phyloP scores from a whole-genome alignment of 2,329 filamentous ascomycete genomes.

The Fonsecaea nubica region DNA sequence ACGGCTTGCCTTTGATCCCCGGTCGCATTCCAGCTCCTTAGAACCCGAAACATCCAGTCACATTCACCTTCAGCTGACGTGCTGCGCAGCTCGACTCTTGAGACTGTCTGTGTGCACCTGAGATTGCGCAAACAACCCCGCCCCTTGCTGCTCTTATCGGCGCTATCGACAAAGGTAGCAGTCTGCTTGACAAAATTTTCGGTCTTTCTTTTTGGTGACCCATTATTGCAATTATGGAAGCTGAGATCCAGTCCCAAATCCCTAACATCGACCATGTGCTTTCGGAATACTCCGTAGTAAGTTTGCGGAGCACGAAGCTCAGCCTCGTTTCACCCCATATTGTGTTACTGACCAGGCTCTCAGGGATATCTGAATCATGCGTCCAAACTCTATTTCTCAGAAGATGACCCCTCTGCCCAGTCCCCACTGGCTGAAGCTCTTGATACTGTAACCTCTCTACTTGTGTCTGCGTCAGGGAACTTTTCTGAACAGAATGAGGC shows the following conservation, averaged over 20 bases:
- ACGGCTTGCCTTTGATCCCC: not conserved
- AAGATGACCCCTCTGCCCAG: slow-evolving; percentile 70
- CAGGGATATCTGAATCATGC: slow-evolving; percentile 91
- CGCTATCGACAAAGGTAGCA: slow-evolving; percentile 2
- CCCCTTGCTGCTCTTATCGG: not conserved
- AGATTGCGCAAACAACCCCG: not conserved
- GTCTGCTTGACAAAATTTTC: not conserved
- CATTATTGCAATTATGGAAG: slow-evolving; percentile 68
- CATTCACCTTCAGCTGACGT: not conserved
- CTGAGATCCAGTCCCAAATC: slow-evolving; percentile 82
- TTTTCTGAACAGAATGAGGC: slow-evolving; percentile 73
- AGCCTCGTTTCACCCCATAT: slow-evolving; percentile 10
- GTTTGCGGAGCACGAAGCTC: slow-evolving; percentile 33
- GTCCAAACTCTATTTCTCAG: slow-evolving; percentile 78
- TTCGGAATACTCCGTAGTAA: slow-evolving; percentile 82
- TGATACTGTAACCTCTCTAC: slow-evolving; percentile 80
- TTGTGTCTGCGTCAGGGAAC: slow-evolving; percentile 91
- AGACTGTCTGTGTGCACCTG: slow-evolving; percentile 7
- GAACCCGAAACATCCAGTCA: slow-evolving; percentile 6
- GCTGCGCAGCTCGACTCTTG: not conserved
- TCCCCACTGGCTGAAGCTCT: slow-evolving; percentile 87
- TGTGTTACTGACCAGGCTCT: slow-evolving; percentile 19
- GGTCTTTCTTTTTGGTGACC: not conserved
- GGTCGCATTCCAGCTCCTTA: slow-evolving; percentile 8
- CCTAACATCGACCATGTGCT: slow-evolving; percentile 87